Evolutionary conservation across 228 moss, liverwort and hornwort species (phyloP).

Genomic region (Sphagnum magellanicum): DNA sequence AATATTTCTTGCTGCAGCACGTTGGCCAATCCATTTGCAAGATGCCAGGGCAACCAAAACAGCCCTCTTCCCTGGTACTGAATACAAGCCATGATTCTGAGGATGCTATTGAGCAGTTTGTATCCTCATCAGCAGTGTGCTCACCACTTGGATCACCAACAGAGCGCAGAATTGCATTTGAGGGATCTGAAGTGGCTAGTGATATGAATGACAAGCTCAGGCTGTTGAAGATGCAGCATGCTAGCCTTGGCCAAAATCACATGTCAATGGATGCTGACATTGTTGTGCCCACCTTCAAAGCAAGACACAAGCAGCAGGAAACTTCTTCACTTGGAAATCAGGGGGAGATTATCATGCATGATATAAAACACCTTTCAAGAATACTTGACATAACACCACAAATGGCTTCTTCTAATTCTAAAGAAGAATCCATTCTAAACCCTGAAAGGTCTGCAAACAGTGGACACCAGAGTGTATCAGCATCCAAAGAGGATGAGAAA

Average conservation of each 20-base stretch:
- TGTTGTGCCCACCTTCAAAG: conserved; percentile 13
- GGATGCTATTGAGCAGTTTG: conserved; percentile 29
- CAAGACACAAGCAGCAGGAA: conserved; percentile 12
- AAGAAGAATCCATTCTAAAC: conserved; percentile 3
- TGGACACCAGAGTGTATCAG: conserved; percentile 29
- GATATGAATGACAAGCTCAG: conserved; percentile 32
- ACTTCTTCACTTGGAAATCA: conserved; percentile 7
- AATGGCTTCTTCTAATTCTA: conserved; percentile 3
- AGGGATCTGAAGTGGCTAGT: conserved; percentile 24
- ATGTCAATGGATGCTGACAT: conserved; percentile 10
- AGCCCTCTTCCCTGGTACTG: conserved; percentile 22
- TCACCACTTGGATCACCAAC: conserved; percentile 30
- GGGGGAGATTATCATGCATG: conserved; percentile 8
- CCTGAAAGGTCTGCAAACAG: conserved; percentile 13
- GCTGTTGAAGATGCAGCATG: conserved; percentile 21
- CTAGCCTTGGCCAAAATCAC: conserved; percentile 1
- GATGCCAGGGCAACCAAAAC: conserved; percentile 17
- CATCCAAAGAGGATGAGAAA: conserved; percentile 23
- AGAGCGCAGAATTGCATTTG: conserved; percentile 23
- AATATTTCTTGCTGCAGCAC: conserved; percentile 15
- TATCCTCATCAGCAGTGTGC: conserved; percentile 26
- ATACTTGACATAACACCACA: conserved; percentile 8
- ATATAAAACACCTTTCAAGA: conserved; percentile 5
- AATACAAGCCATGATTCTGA: conserved; percentile 20
- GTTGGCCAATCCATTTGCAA: conserved; percentile 23